Conservation (phyloP, 169 alveolate species). For the Babesia divergens region DNA sequence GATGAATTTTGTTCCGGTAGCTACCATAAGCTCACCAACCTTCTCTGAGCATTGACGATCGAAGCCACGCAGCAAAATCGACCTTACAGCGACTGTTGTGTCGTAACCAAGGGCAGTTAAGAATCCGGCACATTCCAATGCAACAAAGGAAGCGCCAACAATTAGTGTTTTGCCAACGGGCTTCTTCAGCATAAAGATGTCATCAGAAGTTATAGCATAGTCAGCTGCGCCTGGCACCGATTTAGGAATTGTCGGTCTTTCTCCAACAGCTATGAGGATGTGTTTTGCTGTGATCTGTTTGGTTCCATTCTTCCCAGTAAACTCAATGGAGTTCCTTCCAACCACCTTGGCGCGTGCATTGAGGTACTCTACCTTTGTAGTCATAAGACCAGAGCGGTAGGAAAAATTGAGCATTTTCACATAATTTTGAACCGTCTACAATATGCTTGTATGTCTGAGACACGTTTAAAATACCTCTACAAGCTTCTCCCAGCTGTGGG, state of each 20-base stretch:
- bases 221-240: slow-evolving; percentile 90
- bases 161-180: slow-evolving; percentile 93
- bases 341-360: slow-evolving; percentile 81
- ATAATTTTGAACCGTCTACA: slow-evolving; percentile 83
- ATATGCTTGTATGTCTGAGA: neutral
- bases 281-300: slow-evolving; percentile 83
- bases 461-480: neutral
- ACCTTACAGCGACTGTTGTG: slow-evolving; percentile 85
- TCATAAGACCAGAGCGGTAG: slow-evolving; percentile 85
- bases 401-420: slow-evolving; percentile 89
- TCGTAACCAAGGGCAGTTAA: slow-evolving; percentile 90
- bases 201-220: slow-evolving; percentile 94
- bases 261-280: slow-evolving; percentile 92
- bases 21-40: slow-evolving; percentile 85
- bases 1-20: slow-evolving; percentile 86
- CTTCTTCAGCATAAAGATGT: slow-evolving; percentile 84
- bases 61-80: slow-evolving; percentile 94
- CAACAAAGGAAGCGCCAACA: slow-evolving; percentile 97
- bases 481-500: slow-evolving; percentile 84
- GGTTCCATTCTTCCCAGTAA: slow-evolving; percentile 4
- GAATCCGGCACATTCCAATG: slow-evolving; percentile 98
- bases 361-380: slow-evolving; percentile 81
- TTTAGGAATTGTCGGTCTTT: slow-evolving; percentile 89
- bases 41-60: slow-evolving; percentile 91
- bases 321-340: slow-evolving; percentile 31